phyloP scores from a whole-genome alignment of 805 yeast genomes.

The Candida chauliodis region DNA sequence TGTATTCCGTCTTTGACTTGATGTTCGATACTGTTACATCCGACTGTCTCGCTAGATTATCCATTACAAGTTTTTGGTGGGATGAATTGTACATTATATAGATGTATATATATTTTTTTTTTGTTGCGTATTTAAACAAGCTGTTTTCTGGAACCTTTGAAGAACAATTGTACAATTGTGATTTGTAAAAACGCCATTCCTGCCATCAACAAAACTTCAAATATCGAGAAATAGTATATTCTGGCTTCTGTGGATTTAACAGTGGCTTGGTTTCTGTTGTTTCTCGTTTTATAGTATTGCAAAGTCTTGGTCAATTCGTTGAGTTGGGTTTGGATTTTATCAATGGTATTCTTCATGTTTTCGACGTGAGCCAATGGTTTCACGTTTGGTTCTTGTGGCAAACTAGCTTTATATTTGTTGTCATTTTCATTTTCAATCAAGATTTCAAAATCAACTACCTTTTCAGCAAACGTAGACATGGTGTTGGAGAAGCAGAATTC shows the following conservation, averaged over 20 bases:
- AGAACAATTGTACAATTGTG: constrained; percentile 63
- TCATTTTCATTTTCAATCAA: constrained; percentile 43
- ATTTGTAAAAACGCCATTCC: constrained; percentile 72
- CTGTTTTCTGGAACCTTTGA: constrained; percentile 68
- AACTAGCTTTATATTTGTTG: constrained; percentile 49
- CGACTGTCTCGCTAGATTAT: constrained; percentile 58
- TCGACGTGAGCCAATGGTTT: constrained; percentile 52
- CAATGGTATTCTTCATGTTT: constrained; percentile 51
- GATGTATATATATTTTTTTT: constrained; percentile 1
- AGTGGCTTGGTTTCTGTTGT: constrained; percentile 85
- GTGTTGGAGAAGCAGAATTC: constrained; percentile 82
- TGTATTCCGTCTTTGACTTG: constrained; percentile 68
- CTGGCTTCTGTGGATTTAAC: constrained; percentile 77
- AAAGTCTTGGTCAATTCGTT: constrained; percentile 54
- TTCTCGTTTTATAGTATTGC: constrained; percentile 85
- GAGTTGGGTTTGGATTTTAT: constrained; percentile 57
- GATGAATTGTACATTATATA: no score
- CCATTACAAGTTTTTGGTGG: no score
- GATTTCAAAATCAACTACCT: constrained; percentile 81
- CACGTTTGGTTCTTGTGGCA: constrained; percentile 51
- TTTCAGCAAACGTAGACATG: constrained; percentile 78
- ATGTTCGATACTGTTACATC: constrained; percentile 59
- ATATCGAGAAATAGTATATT: constrained; percentile 69
- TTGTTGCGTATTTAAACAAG: constrained; percentile 31
- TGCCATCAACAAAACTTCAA: constrained; percentile 70